These are phyloP conservation scores for Ganoderma resinaceum DNA, from an alignment of 1,284 basidiomycete species.

Conservation along the genomic window DNA sequence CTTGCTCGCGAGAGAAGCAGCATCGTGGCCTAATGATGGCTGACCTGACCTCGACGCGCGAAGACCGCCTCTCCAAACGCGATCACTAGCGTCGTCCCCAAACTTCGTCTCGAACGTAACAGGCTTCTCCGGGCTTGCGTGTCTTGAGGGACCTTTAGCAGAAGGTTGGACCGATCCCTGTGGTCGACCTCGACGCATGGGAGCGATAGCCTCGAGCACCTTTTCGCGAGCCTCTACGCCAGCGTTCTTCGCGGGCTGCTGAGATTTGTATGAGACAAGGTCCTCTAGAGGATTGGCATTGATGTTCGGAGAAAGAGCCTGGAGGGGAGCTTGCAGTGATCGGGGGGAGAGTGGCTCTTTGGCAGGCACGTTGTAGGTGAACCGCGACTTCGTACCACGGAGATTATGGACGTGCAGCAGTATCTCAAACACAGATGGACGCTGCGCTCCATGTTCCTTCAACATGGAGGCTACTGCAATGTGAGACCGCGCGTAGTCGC, in stretches of 20 bases:
- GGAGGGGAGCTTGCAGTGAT: constrained; percentile 33
- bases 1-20: constrained; percentile 27
- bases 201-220: constrained; percentile 77
- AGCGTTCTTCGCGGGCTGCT: constrained; percentile 46
- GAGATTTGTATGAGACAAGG: constrained; percentile 48
- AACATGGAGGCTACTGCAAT: constrained; percentile 79
- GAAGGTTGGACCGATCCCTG: constrained; percentile 28
- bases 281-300: constrained; percentile 48
- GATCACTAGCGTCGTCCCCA: constrained; percentile 53
- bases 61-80: constrained; percentile 54
- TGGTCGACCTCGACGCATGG: constrained; percentile 79
- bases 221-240: constrained; percentile 74
- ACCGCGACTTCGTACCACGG: constrained; percentile 83
- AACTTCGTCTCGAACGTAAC: constrained; percentile 49
- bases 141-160: constrained; percentile 43
- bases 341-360: constrained; percentile 50
- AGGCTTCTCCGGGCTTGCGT: constrained; percentile 48
- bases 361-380: constrained; percentile 66
- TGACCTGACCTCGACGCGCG: constrained; percentile 46
- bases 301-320: constrained; percentile 39
- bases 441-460: constrained; percentile 83
- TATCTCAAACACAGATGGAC: constrained; percentile 85
- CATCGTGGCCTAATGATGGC: constrained; percentile 40
- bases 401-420: constrained; percentile 80
- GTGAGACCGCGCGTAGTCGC: neutral